Percentiles rank a stretch among this genome's conserved stretches.
Evolutionary conservation across 257 asterid genomes (phyloP).

Genomic region (Solanum ahanhuiri): DNA sequence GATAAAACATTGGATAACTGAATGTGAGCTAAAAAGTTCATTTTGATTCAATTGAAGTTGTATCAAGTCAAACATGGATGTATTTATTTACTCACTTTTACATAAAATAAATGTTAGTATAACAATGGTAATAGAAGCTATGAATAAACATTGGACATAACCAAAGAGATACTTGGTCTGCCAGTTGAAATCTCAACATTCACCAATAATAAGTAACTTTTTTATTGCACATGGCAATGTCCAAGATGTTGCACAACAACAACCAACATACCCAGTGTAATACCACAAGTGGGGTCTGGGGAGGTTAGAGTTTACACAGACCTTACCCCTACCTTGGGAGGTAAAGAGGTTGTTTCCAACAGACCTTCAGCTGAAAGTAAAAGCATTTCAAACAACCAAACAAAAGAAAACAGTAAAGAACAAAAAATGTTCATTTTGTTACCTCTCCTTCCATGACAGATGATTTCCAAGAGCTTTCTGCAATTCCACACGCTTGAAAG

Average conservation of each 20-base stretch:
- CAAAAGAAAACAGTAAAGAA: neutral
- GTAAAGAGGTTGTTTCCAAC: neutral
- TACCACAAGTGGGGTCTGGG: neutral
- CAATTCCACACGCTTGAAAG: conserved; percentile 80
- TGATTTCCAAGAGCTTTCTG: conserved; percentile 87
- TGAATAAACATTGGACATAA: neutral
- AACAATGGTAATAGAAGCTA: neutral
- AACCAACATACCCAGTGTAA: neutral
- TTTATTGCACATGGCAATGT: neutral
- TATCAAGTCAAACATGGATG: neutral
- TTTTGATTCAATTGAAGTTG: neutral
- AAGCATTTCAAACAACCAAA: neutral
- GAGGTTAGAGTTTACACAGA: neutral
- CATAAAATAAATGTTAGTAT: neutral
- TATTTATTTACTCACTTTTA: neutral
- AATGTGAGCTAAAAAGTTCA: neutral
- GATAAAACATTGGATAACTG: neutral
- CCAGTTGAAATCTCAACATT: neutral
- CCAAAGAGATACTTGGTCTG: neutral
- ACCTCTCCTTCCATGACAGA: conserved; percentile 98
- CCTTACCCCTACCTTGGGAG: neutral
- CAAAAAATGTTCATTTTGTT: conserved; percentile 5
- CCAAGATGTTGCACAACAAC: neutral
- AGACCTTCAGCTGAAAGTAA: neutral
- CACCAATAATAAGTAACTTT: neutral